These are phyloP conservation scores for Podaxis mareebaensis DNA, from an alignment of 768 basidiomycete genomes.

Conservation along the genomic window DNA sequence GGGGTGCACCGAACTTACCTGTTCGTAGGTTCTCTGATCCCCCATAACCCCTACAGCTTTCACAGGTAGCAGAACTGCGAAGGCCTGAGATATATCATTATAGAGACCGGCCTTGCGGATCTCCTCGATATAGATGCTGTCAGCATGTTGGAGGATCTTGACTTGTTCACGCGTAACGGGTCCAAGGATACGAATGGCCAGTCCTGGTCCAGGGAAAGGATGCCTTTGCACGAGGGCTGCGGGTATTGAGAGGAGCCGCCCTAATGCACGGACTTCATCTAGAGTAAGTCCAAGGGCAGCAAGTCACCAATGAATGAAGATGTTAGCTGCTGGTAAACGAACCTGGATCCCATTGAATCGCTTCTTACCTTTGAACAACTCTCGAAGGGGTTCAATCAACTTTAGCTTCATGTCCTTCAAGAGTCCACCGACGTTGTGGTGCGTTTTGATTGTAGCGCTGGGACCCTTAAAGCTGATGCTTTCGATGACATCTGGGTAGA, in stretches of 20 bases:
- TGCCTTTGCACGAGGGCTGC: conserved; percentile 92
- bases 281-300: conserved; percentile 14
- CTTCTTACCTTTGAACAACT: conserved; percentile 91
- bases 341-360: conserved; percentile 6
- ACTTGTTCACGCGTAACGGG: conserved; percentile 95
- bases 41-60: conserved; percentile 98
- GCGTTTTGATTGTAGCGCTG: conserved; percentile 98
- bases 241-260: conserved; percentile 89
- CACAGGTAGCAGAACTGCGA: conserved; percentile 93
- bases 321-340: conserved; percentile 8
- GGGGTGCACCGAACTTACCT: conserved; percentile 43
- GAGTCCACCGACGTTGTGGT: conserved; percentile 97
- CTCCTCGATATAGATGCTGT: conserved; percentile 96
- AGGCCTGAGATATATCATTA: conserved; percentile 93
- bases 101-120: conserved; percentile 92
- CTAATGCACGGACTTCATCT: conserved; percentile 97
- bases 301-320: conserved; percentile 8
- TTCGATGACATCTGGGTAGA: conserved; percentile 99
- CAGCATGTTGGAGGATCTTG: conserved; percentile 85
- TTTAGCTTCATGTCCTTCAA: conserved; percentile 98
- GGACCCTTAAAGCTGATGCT: conserved; percentile 99
- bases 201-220: conserved; percentile 98
- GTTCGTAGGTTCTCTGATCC: conserved; percentile 94
- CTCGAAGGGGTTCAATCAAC: conserved; percentile 94
- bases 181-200: conserved; percentile 97